Percentiles rank a stretch among this genome's conserved stretches.
phyloP scores from a whole-genome alignment of 2,329 filamentous ascomycete genomes.

The Aspergillus sp. region DNA sequence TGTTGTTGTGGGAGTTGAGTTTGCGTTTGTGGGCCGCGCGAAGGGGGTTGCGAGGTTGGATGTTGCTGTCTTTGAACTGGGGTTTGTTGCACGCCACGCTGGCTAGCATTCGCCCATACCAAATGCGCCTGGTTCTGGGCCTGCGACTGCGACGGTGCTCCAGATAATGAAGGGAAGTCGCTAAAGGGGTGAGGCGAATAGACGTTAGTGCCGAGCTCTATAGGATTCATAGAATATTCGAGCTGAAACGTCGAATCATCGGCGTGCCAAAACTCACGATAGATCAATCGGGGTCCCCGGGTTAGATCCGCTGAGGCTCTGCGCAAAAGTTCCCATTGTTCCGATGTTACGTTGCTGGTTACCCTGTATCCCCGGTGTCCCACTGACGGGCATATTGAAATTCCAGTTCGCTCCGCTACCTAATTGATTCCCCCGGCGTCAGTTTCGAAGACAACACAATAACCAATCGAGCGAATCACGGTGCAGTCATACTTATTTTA shows the following conservation, averaged over 20 bases:
- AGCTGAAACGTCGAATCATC: background rate
- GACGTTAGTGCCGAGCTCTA: slow-evolving; percentile 9
- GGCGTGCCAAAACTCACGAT: slow-evolving; percentile 48
- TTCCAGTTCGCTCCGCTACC: slow-evolving; percentile 59
- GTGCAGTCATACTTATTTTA: slow-evolving; percentile 49
- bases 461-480: background rate
- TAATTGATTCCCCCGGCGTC: slow-evolving; percentile 26
- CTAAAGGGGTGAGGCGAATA: slow-evolving; percentile 35
- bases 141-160: slow-evolving; percentile 55
- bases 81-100: slow-evolving; percentile 54
- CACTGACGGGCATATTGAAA: slow-evolving; percentile 56
- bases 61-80: slow-evolving; percentile 55
- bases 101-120: slow-evolving; percentile 58
- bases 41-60: slow-evolving; percentile 43
- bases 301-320: slow-evolving; percentile 56
- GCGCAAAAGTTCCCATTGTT: slow-evolving; percentile 55
- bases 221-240: background rate
- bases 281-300: slow-evolving; percentile 55
- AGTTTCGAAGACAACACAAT: slow-evolving; percentile 19
- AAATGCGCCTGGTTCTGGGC: slow-evolving; percentile 52
- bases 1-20: slow-evolving; percentile 43
- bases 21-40: slow-evolving; percentile 41
- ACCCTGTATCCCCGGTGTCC: slow-evolving; percentile 51
- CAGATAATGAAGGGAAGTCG: slow-evolving; percentile 63
- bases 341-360: slow-evolving; percentile 53